Conservation (phyloP, 1,284 basidiomycete species). For the Trametes hirsuta region DNA sequence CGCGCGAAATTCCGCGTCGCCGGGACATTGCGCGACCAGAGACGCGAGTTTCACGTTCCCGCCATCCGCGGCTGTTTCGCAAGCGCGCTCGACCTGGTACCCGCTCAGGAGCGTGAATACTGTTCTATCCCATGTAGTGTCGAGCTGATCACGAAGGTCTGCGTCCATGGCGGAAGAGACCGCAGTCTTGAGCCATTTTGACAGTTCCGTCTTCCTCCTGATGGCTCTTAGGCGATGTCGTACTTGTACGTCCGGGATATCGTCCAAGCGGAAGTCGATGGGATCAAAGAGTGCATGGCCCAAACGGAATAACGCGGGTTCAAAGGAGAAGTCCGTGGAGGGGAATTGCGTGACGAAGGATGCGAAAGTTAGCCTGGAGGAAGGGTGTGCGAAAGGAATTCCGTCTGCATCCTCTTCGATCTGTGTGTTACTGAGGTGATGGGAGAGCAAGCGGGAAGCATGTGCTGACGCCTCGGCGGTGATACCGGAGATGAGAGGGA, state of each 20-base stretch:
- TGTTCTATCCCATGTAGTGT: slow-evolving; percentile 49
- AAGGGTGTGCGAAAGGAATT: slow-evolving; percentile 62
- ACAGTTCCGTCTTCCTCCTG: slow-evolving; percentile 82
- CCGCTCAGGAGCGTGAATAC: slow-evolving; percentile 86
- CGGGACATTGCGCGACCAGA: slow-evolving; percentile 88
- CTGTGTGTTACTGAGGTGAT: slow-evolving; percentile 79
- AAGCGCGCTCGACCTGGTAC: slow-evolving; percentile 86
- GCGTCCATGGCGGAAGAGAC: slow-evolving; percentile 78
- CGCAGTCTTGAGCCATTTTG: slow-evolving; percentile 83
- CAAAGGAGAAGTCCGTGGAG: slow-evolving; percentile 72
- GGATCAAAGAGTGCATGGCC: slow-evolving; percentile 92
- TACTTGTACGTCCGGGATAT: slow-evolving; percentile 60
- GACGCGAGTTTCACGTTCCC: slow-evolving; percentile 89
- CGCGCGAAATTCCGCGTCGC: slow-evolving; percentile 76
- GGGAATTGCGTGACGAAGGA: slow-evolving; percentile 81
- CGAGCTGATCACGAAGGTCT: slow-evolving; percentile 61
- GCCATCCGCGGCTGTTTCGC: slow-evolving; percentile 73
- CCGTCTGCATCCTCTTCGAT: slow-evolving; percentile 60
- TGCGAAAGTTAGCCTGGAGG: slow-evolving; percentile 70
- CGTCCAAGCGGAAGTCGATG: slow-evolving; percentile 64
- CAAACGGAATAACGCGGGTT: slow-evolving; percentile 85
- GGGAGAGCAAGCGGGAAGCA: slow-evolving; percentile 72
- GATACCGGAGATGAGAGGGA: slow-evolving; percentile 44
- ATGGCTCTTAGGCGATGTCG: slow-evolving; percentile 63
- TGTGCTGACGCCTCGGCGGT: slow-evolving; percentile 44